phyloP scores from a whole-genome alignment of 768 basidiomycete genomes.

The Agaricus sinodeliciosus region DNA sequence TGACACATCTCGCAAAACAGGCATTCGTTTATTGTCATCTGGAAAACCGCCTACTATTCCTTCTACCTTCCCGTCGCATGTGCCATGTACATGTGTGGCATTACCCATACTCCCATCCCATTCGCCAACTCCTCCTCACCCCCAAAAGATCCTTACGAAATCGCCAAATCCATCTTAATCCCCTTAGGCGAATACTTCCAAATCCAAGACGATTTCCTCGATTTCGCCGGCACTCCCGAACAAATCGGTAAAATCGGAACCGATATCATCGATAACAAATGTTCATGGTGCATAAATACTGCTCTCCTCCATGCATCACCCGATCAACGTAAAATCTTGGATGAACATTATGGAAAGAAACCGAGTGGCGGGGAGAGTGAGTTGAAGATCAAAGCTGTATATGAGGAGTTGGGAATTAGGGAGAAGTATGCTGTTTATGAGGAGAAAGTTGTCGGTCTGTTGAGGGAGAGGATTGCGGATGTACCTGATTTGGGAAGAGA shows the following conservation, averaged over 20 bases:
- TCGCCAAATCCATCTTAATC: conserved; percentile 76
- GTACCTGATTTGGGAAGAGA: conserved; percentile 59
- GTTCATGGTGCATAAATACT: conserved; percentile 92
- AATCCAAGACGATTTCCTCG: conserved; percentile 95
- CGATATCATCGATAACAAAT: conserved; percentile 98
- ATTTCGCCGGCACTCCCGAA: conserved; percentile 86
- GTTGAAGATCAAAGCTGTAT: conserved; percentile 48
- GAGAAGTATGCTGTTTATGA: conserved; percentile 75
- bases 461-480: conserved; percentile 63
- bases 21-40: conserved; percentile 88
- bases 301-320: conserved; percentile 57
- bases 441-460: conserved; percentile 54
- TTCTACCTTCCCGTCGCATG: conserved; percentile 98
- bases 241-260: conserved; percentile 96
- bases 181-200: conserved; percentile 98
- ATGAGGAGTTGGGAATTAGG: conserved; percentile 60
- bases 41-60: conserved; percentile 97
- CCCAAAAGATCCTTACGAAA: conserved; percentile 40
- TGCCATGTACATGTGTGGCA: conserved; percentile 73
- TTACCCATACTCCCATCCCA: conserved; percentile 40
- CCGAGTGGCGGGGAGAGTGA: conserved; percentile 46
- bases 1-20: conserved; percentile 28
- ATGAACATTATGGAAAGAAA: conserved; percentile 45
- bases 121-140: conserved; percentile 16
- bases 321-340: conserved; percentile 52